These are phyloP conservation scores for Coelastrella sp. DNA, from an alignment of 139 green algal genomes.

Conservation along the genomic window DNA sequence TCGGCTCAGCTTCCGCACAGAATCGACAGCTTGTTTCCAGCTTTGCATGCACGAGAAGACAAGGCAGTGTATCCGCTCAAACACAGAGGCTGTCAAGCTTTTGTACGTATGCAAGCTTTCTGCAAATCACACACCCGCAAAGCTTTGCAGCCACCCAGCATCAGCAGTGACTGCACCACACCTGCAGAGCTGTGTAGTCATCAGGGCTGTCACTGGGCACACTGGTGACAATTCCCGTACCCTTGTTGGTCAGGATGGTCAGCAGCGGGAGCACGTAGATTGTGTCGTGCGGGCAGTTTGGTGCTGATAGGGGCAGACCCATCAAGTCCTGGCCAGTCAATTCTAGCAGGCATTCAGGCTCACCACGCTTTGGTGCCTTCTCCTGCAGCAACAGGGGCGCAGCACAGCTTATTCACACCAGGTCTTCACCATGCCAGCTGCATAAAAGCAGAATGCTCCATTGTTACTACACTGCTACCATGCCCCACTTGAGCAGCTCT, in stretches of 20 bases:
- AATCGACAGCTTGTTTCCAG: background rate
- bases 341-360: conserved; percentile 82
- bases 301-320: conserved; percentile 83
- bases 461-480: too few relatives aligned
- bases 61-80: background rate
- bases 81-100: too few relatives aligned
- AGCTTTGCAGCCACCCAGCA: too few relatives aligned
- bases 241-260: conserved; percentile 98
- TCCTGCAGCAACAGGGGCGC: conserved; percentile 42
- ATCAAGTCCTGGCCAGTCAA: conserved; percentile 95
- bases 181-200: conserved; percentile 92
- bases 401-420: background rate
- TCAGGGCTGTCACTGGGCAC: conserved; percentile 97
- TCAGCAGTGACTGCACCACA: conserved; percentile 1
- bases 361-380: conserved; percentile 68
- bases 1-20: background rate
- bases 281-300: conserved; percentile 72
- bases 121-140: background rate
- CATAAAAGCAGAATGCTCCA: background rate
- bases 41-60: background rate
- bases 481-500: too few relatives aligned
- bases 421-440: background rate
- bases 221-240: conserved; percentile 97
- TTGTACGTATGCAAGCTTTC: background rate
- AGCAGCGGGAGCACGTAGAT: conserved; percentile 97